A percentile compares a stretch with the other conserved stretches of the same genome.
Evolutionary conservation across 2,329 filamentous ascomycete species (phyloP).

Genomic region (Pseudogymnoascus sp.): DNA sequence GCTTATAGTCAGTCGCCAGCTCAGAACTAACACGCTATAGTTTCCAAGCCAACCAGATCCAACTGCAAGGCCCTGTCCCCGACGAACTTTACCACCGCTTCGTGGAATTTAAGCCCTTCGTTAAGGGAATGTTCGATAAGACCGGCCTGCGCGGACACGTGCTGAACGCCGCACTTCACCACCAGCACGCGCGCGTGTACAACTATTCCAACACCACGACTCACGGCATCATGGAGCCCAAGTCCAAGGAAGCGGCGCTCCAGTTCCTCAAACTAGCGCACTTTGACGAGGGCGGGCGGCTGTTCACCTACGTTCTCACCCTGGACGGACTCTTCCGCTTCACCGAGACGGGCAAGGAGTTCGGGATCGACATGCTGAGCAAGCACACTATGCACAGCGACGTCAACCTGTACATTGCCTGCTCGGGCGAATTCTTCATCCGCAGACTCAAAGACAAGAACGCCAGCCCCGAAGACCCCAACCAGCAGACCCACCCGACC

Average conservation of each 20-base stretch:
- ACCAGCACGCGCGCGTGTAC: conserved; percentile 84
- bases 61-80: conserved; percentile 76
- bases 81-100: conserved; percentile 78
- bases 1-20: neutral
- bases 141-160: conserved; percentile 71
- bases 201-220: conserved; percentile 74
- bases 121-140: conserved; percentile 79
- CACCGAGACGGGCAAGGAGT: conserved; percentile 92
- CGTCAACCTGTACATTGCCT: conserved; percentile 84
- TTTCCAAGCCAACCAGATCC: conserved; percentile 90
- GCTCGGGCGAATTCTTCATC: conserved; percentile 88
- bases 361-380: conserved; percentile 83
- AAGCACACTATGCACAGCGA: conserved; percentile 98
- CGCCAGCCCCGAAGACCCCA: conserved; percentile 34
- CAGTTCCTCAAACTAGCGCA: conserved; percentile 82
- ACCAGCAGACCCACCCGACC: conserved; percentile 46
- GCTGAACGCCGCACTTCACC: conserved; percentile 76
- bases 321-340: conserved; percentile 82
- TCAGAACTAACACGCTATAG: conserved; percentile 35
- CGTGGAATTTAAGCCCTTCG: conserved; percentile 86
- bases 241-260: conserved; percentile 62
- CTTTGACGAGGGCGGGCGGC: conserved; percentile 74
- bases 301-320: conserved; percentile 88
- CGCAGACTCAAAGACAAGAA: conserved; percentile 50
- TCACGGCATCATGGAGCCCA: conserved; percentile 59